phyloP scores from a whole-genome alignment of 2,329 filamentous ascomycete species.

The Parastagonospora nodorum region DNA sequence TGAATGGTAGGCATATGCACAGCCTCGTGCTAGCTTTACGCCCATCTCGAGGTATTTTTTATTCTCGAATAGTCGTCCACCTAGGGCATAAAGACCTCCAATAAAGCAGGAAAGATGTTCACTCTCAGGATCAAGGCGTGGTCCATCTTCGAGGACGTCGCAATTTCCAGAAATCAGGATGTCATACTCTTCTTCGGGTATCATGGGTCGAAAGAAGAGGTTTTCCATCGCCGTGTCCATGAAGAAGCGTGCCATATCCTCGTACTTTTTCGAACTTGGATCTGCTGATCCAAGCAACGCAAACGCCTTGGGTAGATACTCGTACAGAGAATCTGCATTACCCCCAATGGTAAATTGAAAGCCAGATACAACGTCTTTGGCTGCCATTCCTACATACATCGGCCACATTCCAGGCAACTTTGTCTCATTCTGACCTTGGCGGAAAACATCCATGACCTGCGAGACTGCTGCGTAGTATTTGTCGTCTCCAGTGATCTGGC shows the following conservation, averaged over 20 bases:
- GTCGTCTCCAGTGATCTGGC: constrained; percentile 78
- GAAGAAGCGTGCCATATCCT: constrained; percentile 59
- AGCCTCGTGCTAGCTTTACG: constrained; percentile 62
- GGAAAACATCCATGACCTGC: constrained; percentile 79
- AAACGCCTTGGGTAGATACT: constrained; percentile 53
- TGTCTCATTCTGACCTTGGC: constrained; percentile 74
- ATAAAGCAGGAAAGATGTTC: constrained; percentile 64
- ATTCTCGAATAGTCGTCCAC: constrained; percentile 59
- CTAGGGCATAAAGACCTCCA: constrained; percentile 64
- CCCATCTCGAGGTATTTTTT: constrained; percentile 59
- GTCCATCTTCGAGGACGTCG: constrained; percentile 36
- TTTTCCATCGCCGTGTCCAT: constrained; percentile 50
- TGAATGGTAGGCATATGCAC: constrained; percentile 63
- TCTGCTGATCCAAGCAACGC: constrained; percentile 52
- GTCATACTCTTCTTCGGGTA: constrained; percentile 46
- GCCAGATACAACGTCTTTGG: constrained; percentile 34
- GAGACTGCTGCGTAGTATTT: constrained; percentile 91
- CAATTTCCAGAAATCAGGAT: constrained; percentile 54
- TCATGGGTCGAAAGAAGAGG: constrained; percentile 56
- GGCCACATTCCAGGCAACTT: constrained; percentile 81
- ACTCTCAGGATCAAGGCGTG: constrained; percentile 52
- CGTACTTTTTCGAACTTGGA: constrained; percentile 50
- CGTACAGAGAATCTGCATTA: constrained; percentile 43
- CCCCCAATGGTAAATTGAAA: constrained; percentile 41
- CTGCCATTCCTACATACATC: constrained; percentile 58